These are phyloP conservation scores for thale cress (Arabidopsis thaliana) DNA, from an alignment of 345 rosid species.

Conservation along the genomic window DNA sequence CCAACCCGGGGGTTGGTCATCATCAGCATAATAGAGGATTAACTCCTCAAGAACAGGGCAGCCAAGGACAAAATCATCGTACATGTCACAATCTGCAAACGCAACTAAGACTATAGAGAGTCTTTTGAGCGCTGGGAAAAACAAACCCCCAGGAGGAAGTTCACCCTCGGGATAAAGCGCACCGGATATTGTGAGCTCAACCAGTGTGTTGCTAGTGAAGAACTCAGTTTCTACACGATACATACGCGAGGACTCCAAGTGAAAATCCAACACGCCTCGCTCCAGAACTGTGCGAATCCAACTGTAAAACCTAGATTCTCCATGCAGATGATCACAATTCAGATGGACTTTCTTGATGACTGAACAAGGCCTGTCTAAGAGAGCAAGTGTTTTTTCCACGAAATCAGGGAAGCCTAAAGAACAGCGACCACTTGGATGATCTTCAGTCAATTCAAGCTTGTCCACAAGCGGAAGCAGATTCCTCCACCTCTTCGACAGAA, in stretches of 20 bases:
- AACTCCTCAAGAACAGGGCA: slow-evolving; percentile 12
- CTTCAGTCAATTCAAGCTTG: slow-evolving; percentile 21
- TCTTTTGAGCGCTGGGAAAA: slow-evolving; percentile 11
- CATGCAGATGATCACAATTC: background rate
- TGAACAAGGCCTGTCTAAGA: background rate
- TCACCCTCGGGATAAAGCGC: background rate
- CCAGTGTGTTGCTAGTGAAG: slow-evolving; percentile 18
- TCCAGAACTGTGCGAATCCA: slow-evolving; percentile 12
- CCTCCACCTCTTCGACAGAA: slow-evolving; percentile 38
- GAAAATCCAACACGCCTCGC: slow-evolving; percentile 4
- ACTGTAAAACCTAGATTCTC: background rate
- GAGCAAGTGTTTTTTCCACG: slow-evolving; percentile 4
- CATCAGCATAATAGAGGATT: background rate
- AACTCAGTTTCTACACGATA: background rate
- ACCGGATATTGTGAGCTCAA: background rate
- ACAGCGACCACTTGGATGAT: background rate
- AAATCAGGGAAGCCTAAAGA: background rate
- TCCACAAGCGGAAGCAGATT: slow-evolving; percentile 22
- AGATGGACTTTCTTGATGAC: slow-evolving; percentile 1
- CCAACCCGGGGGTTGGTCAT: background rate
- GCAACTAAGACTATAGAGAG: background rate
- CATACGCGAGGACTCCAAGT: background rate
- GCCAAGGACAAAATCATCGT: background rate
- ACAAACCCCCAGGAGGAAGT: background rate
- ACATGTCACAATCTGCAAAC: background rate